These are phyloP conservation scores for Podaxis rugospora DNA, from an alignment of 768 basidiomycete species.

Conservation along the genomic window DNA sequence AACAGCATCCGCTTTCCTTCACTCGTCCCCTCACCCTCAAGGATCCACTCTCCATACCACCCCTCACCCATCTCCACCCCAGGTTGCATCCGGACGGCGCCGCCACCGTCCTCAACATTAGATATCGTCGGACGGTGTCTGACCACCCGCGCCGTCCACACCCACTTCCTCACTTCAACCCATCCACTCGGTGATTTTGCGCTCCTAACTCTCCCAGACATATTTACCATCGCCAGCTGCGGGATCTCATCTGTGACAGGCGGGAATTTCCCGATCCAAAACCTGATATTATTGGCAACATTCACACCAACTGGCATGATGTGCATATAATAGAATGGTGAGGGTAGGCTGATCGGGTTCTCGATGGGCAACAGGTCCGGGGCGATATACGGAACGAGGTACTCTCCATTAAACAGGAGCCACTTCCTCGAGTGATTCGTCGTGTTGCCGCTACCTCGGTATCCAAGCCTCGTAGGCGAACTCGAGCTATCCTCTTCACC, in stretches of 20 bases:
- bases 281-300: slow-evolving; percentile 26
- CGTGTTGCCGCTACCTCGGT: not conserved
- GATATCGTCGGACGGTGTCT: slow-evolving; percentile 28
- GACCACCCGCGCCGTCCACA: slow-evolving; percentile 56
- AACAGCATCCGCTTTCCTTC: slow-evolving; percentile 57
- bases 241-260: slow-evolving; percentile 36
- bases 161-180: slow-evolving; percentile 55
- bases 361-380: slow-evolving; percentile 50
- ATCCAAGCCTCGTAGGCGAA: not conserved
- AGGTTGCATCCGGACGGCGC: not conserved
- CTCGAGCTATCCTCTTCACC: slow-evolving; percentile 7
- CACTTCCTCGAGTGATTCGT: slow-evolving; percentile 36
- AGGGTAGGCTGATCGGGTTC: slow-evolving; percentile 60
- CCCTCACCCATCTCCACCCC: slow-evolving; percentile 48
- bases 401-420: slow-evolving; percentile 69
- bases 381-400: slow-evolving; percentile 58
- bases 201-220: slow-evolving; percentile 47
- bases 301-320: slow-evolving; percentile 39
- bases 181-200: slow-evolving; percentile 57
- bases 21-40: slow-evolving; percentile 74
- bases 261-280: slow-evolving; percentile 27
- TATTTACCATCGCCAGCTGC: slow-evolving; percentile 44
- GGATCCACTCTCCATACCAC: slow-evolving; percentile 74
- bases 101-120: slow-evolving; percentile 9
- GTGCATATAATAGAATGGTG: slow-evolving; percentile 75